A percentile compares a stretch with the other conserved stretches of the same genome.
phyloP scores from a whole-genome alignment of 257 asterid species.

The Lavandula angustifolia region DNA sequence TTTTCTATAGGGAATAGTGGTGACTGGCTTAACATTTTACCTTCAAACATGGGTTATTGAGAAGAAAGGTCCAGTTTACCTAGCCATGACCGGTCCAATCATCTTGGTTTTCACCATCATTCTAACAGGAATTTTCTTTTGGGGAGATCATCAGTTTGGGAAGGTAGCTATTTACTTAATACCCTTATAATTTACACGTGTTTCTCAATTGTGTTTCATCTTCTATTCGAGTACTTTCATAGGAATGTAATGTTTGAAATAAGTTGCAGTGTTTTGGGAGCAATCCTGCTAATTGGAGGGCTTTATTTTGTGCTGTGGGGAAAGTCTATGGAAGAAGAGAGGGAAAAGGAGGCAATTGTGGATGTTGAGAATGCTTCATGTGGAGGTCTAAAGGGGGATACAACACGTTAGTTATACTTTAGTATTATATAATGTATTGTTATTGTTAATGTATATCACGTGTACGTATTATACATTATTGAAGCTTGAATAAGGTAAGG shows the following conservation, averaged over 20 bases:
- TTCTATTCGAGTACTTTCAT: too few relatives aligned
- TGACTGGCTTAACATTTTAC: conserved; percentile 76
- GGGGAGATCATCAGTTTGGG: conserved; percentile 73
- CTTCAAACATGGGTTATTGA: conserved; percentile 79
- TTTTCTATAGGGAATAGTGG: conserved; percentile 59
- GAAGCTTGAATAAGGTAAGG: too few relatives aligned
- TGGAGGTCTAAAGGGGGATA: conserved; percentile 26
- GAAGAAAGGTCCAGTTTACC: conserved; percentile 75
- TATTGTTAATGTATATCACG: too few relatives aligned
- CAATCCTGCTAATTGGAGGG: conserved; percentile 63
- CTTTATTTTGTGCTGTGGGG: conserved; percentile 80
- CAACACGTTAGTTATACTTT: background rate
- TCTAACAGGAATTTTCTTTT: conserved; percentile 57
- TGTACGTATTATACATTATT: too few relatives aligned
- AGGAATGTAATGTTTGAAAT: background rate
- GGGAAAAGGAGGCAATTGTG: conserved; percentile 27
- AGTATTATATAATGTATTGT: too few relatives aligned
- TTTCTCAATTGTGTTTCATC: too few relatives aligned
- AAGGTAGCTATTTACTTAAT: conserved; percentile 42
- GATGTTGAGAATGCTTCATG: conserved; percentile 45
- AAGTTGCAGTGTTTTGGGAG: conserved; percentile 64
- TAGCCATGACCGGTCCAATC: conserved; percentile 71
- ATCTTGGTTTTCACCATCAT: conserved; percentile 57
- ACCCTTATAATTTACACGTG: too few relatives aligned
- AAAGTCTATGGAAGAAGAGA: conserved; percentile 55